Percentiles rank a stretch among this genome's conserved stretches.
phyloP scores from a whole-genome alignment of 768 basidiomycete species.

The Suillus placidus region DNA sequence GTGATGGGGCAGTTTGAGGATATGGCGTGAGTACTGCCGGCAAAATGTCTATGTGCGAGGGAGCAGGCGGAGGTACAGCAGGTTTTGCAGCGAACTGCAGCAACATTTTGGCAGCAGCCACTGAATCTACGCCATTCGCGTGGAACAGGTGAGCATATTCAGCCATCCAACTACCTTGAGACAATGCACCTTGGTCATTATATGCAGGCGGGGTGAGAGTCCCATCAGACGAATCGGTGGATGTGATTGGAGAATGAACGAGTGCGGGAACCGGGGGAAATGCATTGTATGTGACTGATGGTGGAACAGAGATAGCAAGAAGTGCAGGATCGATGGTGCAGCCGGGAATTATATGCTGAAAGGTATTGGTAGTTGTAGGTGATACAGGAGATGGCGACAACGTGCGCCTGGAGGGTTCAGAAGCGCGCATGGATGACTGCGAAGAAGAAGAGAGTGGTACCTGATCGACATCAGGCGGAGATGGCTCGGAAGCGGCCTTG shows the following conservation, averaged over 20 bases:
- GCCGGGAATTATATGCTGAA: conserved; percentile 16
- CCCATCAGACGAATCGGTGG: conserved; percentile 6
- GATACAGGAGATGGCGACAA: not conserved
- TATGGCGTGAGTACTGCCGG: not conserved
- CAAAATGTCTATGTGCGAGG: conserved; percentile 2
- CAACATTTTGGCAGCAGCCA: conserved; percentile 20
- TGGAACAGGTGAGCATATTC: not conserved
- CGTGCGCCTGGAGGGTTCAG: not conserved
- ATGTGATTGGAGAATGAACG: conserved; percentile 9
- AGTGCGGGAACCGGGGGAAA: not conserved
- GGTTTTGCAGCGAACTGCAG: conserved; percentile 16
- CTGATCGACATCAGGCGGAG: not conserved
- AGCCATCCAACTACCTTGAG: not conserved
- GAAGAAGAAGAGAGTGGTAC: not conserved
- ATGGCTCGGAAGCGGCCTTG: conserved; percentile 45
- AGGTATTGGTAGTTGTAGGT: not conserved
- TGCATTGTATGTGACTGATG: conserved; percentile 4
- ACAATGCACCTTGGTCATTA: conserved; percentile 2
- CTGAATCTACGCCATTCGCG: conserved; percentile 17
- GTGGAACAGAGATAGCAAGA: conserved; percentile 31
- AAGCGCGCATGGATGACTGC: conserved; percentile 4
- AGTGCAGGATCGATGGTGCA: conserved; percentile 36
- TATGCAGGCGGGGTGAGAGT: conserved; percentile 1
- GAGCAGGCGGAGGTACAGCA: conserved; percentile 16
- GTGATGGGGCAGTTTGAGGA: not conserved